Evolutionary conservation across 176 grass and related monocot species (phyloP).

Genomic region (Neostapfia colusana): DNA sequence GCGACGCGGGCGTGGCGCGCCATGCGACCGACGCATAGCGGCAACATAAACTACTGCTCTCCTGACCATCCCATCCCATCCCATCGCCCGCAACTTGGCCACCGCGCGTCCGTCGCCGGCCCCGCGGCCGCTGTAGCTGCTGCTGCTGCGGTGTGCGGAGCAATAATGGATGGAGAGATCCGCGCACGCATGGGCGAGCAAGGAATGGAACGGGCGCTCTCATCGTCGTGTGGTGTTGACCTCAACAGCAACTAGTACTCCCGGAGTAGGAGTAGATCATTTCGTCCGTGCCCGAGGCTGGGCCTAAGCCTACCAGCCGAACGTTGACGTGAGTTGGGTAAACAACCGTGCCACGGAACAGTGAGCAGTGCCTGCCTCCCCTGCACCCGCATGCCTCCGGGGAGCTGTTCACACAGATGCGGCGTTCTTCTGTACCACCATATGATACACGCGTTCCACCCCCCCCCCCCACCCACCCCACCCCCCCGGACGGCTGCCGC

Average conservation of each 20-base stretch:
- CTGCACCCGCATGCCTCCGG: background rate
- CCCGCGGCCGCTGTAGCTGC: too few relatives aligned
- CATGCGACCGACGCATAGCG: slow-evolving; percentile 48
- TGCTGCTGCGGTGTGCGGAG: too few relatives aligned
- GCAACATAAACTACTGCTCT: slow-evolving; percentile 11
- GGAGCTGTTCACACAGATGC: slow-evolving; percentile 9
- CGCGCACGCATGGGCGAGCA: slow-evolving; percentile 1
- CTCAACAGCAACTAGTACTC: background rate
- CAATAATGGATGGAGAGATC: background rate
- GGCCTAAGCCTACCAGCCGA: background rate
- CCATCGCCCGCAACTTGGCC: too few relatives aligned
- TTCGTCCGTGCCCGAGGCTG: background rate
- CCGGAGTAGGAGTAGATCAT: too few relatives aligned
- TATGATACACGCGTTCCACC: background rate
- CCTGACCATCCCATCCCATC: background rate
- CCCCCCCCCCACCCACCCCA: background rate
- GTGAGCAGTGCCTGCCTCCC: background rate
- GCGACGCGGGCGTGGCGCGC: slow-evolving; percentile 26
- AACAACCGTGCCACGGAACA: background rate
- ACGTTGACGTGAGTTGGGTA: background rate
- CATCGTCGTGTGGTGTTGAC: background rate
- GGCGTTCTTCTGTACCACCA: background rate
- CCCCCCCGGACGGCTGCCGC: slow-evolving; percentile 4
- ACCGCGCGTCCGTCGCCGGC: too few relatives aligned
- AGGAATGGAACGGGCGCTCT: background rate